Base-by-base conservation (phyloP, 495 filamentous ascomycete species). In the Delitschia confertaspora region DNA sequence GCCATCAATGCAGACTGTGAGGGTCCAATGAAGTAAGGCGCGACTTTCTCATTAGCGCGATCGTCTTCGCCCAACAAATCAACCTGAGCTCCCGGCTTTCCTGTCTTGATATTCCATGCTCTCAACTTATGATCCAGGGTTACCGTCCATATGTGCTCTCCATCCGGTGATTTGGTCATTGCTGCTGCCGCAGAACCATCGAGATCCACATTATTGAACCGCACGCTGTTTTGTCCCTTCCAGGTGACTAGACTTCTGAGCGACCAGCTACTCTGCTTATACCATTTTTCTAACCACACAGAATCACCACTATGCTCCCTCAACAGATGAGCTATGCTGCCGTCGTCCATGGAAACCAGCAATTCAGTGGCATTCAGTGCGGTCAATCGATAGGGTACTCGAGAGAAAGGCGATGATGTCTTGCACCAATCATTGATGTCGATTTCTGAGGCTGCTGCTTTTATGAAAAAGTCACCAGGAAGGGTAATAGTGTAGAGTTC, bases 41-140 rank as follows among this genome's bases (percentile, higher is more conserved):
- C 64, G 8, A 70, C 60, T 25, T 88, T 83, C 31, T 80, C 68
- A 22, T 60, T 53, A 13, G 69, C 63, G 9, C 67, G 61, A 45
- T 72, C 62, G 42, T 69, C 58, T 6, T 70, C 66, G 48, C 69
- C 73, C 30, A 88, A 57, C 18, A 95, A 70, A 63, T 94, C 88
- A 55, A 73, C 75, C 10, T 78, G 76, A 36, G 79, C 73, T 0
- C 81, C 74, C 33, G 84, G 72, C 57, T 76, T 80, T 38, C 86
- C 86, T 22, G 73, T 82, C 2, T 71, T 65, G 13, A 85, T 66
- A 53, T 89, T 89, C 89, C 88, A 94, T 20, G 85, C 76, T 56
- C 83, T 80, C 55, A 99, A 62, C 2, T 76, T 81, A 55, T 96
- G 88, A 49, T 96, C 84, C 29, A 95, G 60, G 53, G 80, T 89